A percentile compares a stretch with the other conserved stretches of the same genome.
Conservation (phyloP, 306 rosid species). For the Glycine latifolia region DNA sequence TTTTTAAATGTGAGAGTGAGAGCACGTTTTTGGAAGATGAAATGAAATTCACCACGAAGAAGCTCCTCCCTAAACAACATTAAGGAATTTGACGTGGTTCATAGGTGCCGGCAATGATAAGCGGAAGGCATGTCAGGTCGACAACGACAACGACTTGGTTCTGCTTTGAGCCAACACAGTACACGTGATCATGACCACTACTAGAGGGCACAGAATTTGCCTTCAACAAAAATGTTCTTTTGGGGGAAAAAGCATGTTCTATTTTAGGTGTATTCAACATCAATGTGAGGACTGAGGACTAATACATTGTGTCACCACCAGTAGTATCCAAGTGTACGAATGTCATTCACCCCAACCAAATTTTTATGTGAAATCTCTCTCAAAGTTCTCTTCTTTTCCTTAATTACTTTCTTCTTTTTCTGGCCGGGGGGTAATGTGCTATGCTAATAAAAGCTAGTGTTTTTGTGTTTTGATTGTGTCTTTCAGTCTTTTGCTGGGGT, state of each 20-base stretch:
- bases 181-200: constrained; percentile 56
- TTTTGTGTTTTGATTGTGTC: background rate
- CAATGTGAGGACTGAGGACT: background rate
- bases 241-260: constrained; percentile 48
- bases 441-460: background rate
- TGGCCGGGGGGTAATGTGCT: background rate
- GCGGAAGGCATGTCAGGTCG: constrained; percentile 55
- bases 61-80: background rate
- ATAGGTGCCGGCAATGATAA: constrained; percentile 52
- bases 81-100: constrained; percentile 32
- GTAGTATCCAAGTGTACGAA: background rate
- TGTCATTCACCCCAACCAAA: background rate
- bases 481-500: background rate
- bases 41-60: background rate
- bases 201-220: constrained; percentile 17
- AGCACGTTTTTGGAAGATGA: constrained; percentile 5
- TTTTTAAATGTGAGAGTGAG: background rate
- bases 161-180: constrained; percentile 44
- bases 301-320: background rate
- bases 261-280: constrained; percentile 23
- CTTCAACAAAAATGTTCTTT: constrained; percentile 10
- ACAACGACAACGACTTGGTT: constrained; percentile 42
- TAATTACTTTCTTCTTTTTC: background rate
- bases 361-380: constrained; percentile 8
- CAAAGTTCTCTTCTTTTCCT: background rate